Base-by-base conservation (phyloP, 2,329 filamentous ascomycete genomes). In the Sporothrix brasiliensis region DNA sequence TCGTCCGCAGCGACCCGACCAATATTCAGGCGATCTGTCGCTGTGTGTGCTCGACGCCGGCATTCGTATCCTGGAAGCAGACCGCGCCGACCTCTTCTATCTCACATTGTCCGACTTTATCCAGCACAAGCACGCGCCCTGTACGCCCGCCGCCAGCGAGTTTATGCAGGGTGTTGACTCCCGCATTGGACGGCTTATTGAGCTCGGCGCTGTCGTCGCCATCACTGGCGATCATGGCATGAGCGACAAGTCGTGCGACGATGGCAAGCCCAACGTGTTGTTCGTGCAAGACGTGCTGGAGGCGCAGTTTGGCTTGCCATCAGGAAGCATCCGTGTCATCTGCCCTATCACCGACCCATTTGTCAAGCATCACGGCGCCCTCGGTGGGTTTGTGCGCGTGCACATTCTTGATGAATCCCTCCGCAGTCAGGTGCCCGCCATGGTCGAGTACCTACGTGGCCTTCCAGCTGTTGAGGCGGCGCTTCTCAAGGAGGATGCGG, bases 321-420 rank as follows among this genome's bases (percentile, higher is more conserved):
- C 65, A 6, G 34, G 50, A 34, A 75, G 73, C 41, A 77, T 78
- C 1, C 75, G 80, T 50, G 79, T 83, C 11, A 81, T 83, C 49
- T 83, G 81, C 67, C 80, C 81, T 3, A 83, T 83, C 54, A 78
- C 81, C 0, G 81, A 83, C 70, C 80, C 80, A 0, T 82, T 82
- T 70, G 80, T 83, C 19, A 76, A 76, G 52, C 80, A 83, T 70
- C 81, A 82, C 72, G 81, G 81, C 11, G 81, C 81, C 1, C 75
- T 82, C 14, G 81, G 81, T 0, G 78, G 76, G 0, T 82, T 82
- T 72, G 81, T 83, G 5, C 77, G 81, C 7, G 79, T 82, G 7
- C 77, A 82, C 72, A 68, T 81, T 50, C 24, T 30, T 2, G 67
- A 61, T 27, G 50, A 34, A 0, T 5, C 19, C 9, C 1, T 83